Evolutionary conservation across 371 early-diverging fungal genomes (phyloP), one percentile per base, ranked within the genome.

Genomic region (Entomophthora muscae): DNA sequence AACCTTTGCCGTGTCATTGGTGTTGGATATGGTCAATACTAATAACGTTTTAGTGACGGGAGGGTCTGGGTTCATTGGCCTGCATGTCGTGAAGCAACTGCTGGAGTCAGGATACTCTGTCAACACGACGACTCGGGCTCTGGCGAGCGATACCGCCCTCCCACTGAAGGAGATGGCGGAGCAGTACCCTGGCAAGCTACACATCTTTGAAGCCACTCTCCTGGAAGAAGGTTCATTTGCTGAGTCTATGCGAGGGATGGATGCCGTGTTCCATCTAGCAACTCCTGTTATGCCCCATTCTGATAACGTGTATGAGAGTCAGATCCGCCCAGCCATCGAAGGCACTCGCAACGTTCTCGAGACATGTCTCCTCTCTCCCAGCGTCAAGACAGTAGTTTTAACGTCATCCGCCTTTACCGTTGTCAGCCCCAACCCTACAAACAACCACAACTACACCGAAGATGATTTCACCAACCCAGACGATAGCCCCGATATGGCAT

Each of bases 41-140:
- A n/a, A n/a, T n/a, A 53, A n/a, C 26, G 59, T 59, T 22, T 24
- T 59, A 12, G 59, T 59, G 1, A 59, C 33, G 1, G 59, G 59
- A 12, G 59, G 59, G 21, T 32, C 59, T 33, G 59, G 59, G 7
- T 59, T 33, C 23, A 59, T 59, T 3, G 59, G 33, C 21, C 22
- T 32, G 3, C 59, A 32, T 13, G 22, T 59, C 17, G 33, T 59
- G 1, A 22, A n/a, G 2, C n/a, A 59, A 21, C 42, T 59, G 5
- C 24, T 59, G 12, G 24, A 59, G 26, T 21, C 21, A 2, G 59
- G 59, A 30, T 59, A 32, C 26, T 7, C 17, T 22, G 59, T 59
- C 26, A 1, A 59, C 26, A 59, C 59, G 7, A 59, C 59, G 1
- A 33, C 33, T 2, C 2, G 59, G 22, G 24, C n/a, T 31, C 22